Percentiles rank a stretch among this genome's conserved stretches.
phyloP scores from a whole-genome alignment of 768 basidiomycete genomes.

The Rhizopogon salebrosus region DNA sequence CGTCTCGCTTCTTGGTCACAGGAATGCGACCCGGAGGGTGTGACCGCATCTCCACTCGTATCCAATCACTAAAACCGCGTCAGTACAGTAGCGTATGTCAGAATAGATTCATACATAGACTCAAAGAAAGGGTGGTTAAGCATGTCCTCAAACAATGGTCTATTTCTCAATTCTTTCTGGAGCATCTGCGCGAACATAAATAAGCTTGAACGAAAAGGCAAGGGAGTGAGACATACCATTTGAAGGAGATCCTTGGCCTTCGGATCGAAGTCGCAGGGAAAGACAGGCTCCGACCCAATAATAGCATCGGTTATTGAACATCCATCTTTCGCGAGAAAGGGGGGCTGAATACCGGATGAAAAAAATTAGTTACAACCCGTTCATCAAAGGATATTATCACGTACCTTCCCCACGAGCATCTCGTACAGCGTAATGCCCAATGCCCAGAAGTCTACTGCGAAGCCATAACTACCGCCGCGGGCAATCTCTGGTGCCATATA shows the following conservation, averaged over 20 bases:
- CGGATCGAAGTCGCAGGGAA: neutral
- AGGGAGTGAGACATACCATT: neutral
- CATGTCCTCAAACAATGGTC: slow-evolving; percentile 5
- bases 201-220: neutral
- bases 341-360: neutral
- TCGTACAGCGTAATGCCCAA: slow-evolving; percentile 7
- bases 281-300: neutral
- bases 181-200: slow-evolving; percentile 6
- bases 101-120: slow-evolving; percentile 1
- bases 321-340: neutral
- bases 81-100: neutral
- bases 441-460: slow-evolving; percentile 11
- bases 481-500: slow-evolving; percentile 12
- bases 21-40: neutral
- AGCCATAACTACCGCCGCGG: neutral
- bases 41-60: slow-evolving; percentile 1
- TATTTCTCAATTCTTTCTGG: neutral
- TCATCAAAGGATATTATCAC: neutral
- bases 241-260: slow-evolving; percentile 1
- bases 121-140: slow-evolving; percentile 4
- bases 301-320: neutral
- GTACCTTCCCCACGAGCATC: slow-evolving; percentile 7
- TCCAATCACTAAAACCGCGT: slow-evolving; percentile 2
- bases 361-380: neutral
- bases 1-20: neutral